phyloP scores from a whole-genome alignment of 176 grass and related monocot genomes.

The Avena insularis region DNA sequence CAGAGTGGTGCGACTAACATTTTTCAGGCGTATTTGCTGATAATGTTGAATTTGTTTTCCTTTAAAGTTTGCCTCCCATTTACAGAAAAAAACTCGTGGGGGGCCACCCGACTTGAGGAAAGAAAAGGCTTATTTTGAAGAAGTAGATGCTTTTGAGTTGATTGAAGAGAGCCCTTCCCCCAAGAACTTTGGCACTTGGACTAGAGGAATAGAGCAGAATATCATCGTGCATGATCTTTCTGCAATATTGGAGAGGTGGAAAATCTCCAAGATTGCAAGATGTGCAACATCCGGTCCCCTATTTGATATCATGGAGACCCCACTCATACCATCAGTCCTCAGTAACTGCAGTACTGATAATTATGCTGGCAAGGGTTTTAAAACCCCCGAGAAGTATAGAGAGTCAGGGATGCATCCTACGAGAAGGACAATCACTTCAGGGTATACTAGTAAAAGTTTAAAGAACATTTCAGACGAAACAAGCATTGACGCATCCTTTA shows the following conservation, averaged over 20 bases:
- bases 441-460: constrained; percentile 37
- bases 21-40: background rate
- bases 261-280: constrained; percentile 69
- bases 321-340: constrained; percentile 47
- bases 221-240: constrained; percentile 59
- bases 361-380: constrained; percentile 33
- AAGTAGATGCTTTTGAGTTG: constrained; percentile 82
- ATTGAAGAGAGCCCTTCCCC: constrained; percentile 90
- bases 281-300: constrained; percentile 40
- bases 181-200: constrained; percentile 71
- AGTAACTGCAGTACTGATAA: constrained; percentile 38
- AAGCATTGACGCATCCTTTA: constrained; percentile 45
- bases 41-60: constrained; percentile 20
- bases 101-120: constrained; percentile 65
- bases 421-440: constrained; percentile 37
- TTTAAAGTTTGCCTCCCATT: constrained; percentile 46
- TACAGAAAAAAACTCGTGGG: constrained; percentile 63
- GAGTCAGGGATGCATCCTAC: constrained; percentile 23
- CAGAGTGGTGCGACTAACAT: constrained; percentile 32
- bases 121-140: constrained; percentile 84
- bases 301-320: constrained; percentile 73
- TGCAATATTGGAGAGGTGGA: constrained; percentile 83
- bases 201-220: constrained; percentile 51
- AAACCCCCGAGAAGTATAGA: constrained; percentile 56
- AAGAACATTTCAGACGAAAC: constrained; percentile 29